Conservation (phyloP, 2,329 filamentous ascomycete species). For the Penicillium sp. region DNA sequence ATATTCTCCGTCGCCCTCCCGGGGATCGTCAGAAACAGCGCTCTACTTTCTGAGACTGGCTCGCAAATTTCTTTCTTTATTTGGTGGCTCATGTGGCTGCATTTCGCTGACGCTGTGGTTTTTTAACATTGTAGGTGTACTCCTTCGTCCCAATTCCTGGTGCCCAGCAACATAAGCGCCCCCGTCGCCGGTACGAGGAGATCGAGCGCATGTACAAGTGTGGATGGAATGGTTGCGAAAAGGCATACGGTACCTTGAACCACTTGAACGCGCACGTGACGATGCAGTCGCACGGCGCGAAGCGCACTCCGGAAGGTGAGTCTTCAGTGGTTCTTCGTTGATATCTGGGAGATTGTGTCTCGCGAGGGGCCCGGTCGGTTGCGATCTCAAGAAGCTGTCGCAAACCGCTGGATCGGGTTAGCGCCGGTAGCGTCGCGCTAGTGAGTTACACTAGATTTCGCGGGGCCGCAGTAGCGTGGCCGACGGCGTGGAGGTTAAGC, state of each 20-base stretch:
- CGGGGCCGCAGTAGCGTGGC: conserved; percentile 55
- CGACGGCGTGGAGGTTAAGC: conserved; percentile 38
- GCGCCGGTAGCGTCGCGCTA: conserved; percentile 39
- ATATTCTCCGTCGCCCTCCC: conserved; percentile 4
- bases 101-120: conserved; percentile 17
- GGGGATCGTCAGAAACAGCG: conserved; percentile 27
- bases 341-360: not conserved
- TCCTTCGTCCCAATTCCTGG: conserved; percentile 97
- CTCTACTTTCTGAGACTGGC: conserved; percentile 8
- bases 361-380: conserved; percentile 7
- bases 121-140: conserved; percentile 66
- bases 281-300: conserved; percentile 94
- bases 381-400: conserved; percentile 30
- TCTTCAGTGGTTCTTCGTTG: conserved; percentile 10
- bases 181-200: conserved; percentile 89
- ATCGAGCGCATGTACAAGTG: conserved; percentile 99
- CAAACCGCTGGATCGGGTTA: conserved; percentile 42
- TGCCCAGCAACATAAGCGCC: conserved; percentile 94
- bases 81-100: not conserved
- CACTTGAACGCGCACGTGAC: conserved; percentile 97
- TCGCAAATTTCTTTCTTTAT: conserved; percentile 5
- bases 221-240: conserved; percentile 97
- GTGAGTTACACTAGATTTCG: conserved; percentile 51
- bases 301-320: conserved; percentile 96
- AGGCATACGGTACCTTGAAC: conserved; percentile 96